Evolutionary conservation across 495 filamentous ascomycete species (phyloP).

Genomic region (Xylaria acuta): DNA sequence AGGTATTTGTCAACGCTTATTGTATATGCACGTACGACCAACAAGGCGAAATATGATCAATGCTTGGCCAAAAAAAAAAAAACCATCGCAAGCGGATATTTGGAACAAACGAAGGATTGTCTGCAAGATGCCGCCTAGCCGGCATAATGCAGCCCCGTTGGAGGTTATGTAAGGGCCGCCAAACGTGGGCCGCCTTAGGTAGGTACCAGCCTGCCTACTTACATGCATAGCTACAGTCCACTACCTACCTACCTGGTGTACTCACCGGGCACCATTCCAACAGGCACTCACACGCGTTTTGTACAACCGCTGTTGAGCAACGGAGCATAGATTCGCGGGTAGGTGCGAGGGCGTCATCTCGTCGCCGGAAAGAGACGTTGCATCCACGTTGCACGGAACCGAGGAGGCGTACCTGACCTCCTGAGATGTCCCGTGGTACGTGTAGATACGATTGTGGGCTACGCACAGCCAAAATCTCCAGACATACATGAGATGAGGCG

Average conservation of each 20-base stretch:
- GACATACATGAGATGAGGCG: background rate
- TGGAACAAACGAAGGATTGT: background rate
- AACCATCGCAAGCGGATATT: background rate
- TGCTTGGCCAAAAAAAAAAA: background rate
- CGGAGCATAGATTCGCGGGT: background rate
- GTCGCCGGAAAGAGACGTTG: constrained; percentile 18
- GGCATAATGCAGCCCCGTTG: background rate
- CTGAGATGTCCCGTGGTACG: background rate
- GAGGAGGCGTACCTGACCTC: background rate
- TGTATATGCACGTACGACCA: background rate
- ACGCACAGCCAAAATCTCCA: background rate
- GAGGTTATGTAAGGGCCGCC: background rate
- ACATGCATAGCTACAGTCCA: background rate
- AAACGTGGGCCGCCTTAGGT: background rate
- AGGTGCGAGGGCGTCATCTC: constrained; percentile 2
- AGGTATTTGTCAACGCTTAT: constrained; percentile 2
- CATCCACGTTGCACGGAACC: constrained; percentile 17
- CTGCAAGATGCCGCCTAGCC: background rate
- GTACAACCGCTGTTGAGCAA: constrained; percentile 11
- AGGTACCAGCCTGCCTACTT: background rate
- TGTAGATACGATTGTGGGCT: background rate
- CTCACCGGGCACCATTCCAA: background rate
- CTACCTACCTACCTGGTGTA: background rate
- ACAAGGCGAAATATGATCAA: background rate
- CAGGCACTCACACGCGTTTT: background rate